Base-by-base conservation (phyloP, 1,284 basidiomycete species). In the Singerocomus inundabilis region DNA sequence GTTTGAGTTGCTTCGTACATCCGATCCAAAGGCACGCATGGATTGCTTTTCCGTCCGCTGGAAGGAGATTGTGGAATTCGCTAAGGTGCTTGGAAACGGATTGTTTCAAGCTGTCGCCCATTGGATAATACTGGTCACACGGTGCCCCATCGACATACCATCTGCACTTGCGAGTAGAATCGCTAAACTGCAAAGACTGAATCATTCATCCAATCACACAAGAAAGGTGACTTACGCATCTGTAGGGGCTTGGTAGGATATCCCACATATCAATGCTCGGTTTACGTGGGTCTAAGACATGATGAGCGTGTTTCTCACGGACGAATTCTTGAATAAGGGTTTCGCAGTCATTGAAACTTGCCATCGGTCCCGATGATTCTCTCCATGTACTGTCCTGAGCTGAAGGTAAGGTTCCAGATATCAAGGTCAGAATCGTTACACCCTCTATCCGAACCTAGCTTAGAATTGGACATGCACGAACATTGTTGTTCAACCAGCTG, bases 1-100 rank as follows among this genome's bases (percentile, higher is more conserved):
- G 51, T 13, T 63, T 69, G 37, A 65, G 53, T 13, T 46, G 5
- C 42, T 56, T 65, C 3, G 6, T 1, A 25, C 63, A 69, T n/a
- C 54, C 52, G 0, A 18, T 0, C 63, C 63, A 65, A 0, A 4
- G 51, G 40, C 65, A 69, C 21, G 0, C 44, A 21, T 33, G 52
- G 0, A 36, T 42, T 13, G 35, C 29, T 32, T 61, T 65, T 10
- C 54, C 54, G 6, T 15, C 30, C 5, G 46, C 26, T 0, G 49
- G 32, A 34, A n/a, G 25, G 13, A 62, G 30, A 4, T 16, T 7
- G 41, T 63, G 64, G 2, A 0, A 8, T 1, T 4, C 11, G 2
- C 26, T 12, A 0, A 67, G 46, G 26, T 67, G 62, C 2, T 33
- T 40, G 5, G 57, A 38, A 21, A 64, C 21, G 18, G 41, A 12